These are phyloP conservation scores for Tetracentron sinense DNA, from an alignment of 164 flowering plant species.

Conservation along the genomic window DNA sequence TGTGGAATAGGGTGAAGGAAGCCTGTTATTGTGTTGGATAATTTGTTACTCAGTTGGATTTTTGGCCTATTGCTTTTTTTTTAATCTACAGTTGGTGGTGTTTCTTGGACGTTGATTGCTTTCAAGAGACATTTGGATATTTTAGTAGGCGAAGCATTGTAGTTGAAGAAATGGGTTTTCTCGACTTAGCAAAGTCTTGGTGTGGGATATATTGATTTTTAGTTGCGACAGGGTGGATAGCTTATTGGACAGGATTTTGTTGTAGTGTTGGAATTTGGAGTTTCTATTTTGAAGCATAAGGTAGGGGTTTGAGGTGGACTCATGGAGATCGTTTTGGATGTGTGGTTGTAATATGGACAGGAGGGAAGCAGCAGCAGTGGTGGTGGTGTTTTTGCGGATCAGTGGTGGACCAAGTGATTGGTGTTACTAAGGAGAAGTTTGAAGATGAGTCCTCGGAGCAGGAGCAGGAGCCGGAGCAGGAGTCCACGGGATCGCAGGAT, in stretches of 20 bases:
- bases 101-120: slow-evolving; percentile 2
- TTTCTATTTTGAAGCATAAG: slow-evolving; percentile 22
- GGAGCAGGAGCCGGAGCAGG: slow-evolving; percentile 45
- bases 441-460: slow-evolving; percentile 41
- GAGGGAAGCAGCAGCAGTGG: slow-evolving; percentile 39
- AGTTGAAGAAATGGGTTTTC: slow-evolving; percentile 10
- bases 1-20: too few species aligned
- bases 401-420: slow-evolving; percentile 26
- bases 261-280: slow-evolving; percentile 22
- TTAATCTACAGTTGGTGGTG: background rate
- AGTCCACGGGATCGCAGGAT: slow-evolving; percentile 47
- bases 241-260: slow-evolving; percentile 20
- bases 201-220: slow-evolving; percentile 7
- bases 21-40: too few species aligned
- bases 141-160: slow-evolving; percentile 8
- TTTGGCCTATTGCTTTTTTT: background rate
- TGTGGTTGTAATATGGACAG: slow-evolving; percentile 55
- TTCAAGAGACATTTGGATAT: background rate
- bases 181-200: background rate
- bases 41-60: too few species aligned
- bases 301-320: slow-evolving; percentile 28
- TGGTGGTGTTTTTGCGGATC: slow-evolving; percentile 33
- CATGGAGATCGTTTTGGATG: slow-evolving; percentile 40
- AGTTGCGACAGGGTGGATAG: slow-evolving; percentile 12
- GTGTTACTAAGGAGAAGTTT: slow-evolving; percentile 23